Evolutionary conservation across 2,329 filamentous ascomycete species (phyloP).

Genomic region (Arthroderma sp.): DNA sequence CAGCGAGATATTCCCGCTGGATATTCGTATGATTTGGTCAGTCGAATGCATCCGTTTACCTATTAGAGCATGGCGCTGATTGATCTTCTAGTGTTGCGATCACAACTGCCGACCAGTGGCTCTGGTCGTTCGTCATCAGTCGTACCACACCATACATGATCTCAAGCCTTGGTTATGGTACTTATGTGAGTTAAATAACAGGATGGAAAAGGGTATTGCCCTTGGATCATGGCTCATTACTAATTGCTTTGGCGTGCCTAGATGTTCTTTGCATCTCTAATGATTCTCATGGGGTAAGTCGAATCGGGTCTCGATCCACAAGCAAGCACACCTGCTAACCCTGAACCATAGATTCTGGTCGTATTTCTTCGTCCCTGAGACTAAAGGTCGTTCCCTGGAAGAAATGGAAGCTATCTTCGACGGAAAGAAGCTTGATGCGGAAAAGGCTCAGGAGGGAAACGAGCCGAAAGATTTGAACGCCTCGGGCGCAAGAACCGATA

Average conservation of each 20-base stretch:
- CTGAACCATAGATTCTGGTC: conserved; percentile 42
- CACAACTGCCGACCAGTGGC: conserved; percentile 33
- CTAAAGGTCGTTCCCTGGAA: conserved; percentile 39
- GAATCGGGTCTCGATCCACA: too few relatives aligned
- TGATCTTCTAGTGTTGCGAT: conserved; percentile 41
- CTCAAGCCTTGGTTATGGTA: conserved; percentile 40
- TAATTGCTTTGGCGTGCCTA: too few relatives aligned
- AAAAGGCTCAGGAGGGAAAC: too few relatives aligned
- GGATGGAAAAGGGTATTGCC: too few relatives aligned
- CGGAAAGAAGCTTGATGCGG: too few relatives aligned
- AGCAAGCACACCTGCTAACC: conserved; percentile 33
- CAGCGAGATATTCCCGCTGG: conserved; percentile 58
- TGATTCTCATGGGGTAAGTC: conserved; percentile 30
- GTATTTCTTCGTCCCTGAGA: conserved; percentile 59
- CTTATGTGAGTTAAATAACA: conserved; percentile 30
- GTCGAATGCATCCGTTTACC: too few relatives aligned
- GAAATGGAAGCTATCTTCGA: conserved; percentile 11
- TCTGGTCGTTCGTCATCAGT: conserved; percentile 25
- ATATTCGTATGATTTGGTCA: conserved; percentile 50
- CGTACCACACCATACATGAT: conserved; percentile 31
- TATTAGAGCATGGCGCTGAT: too few relatives aligned
- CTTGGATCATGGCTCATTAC: too few relatives aligned
- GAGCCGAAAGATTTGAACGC: too few relatives aligned
- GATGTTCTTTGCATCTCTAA: conserved; percentile 54
- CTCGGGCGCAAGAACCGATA: too few relatives aligned